Evolutionary conservation across 176 grass and related monocot species (phyloP).

Genomic region (Carex parvula): DNA sequence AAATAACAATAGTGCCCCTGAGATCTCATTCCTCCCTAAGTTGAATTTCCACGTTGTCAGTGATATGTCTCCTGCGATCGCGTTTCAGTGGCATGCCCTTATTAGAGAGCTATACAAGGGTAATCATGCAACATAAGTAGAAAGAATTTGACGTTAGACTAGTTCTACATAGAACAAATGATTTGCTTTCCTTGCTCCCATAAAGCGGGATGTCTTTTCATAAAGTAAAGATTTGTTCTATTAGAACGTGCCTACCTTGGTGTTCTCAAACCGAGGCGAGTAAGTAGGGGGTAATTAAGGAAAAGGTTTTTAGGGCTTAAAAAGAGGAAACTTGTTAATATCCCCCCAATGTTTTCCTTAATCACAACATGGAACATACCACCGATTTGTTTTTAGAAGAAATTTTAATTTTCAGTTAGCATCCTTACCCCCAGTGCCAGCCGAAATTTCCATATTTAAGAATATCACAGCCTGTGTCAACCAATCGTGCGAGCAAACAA

Average conservation of each 20-base stretch:
- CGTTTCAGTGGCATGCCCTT: not conserved
- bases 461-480: too few relatives aligned
- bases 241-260: constrained; percentile 18
- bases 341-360: not conserved
- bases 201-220: not conserved
- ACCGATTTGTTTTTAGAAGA: too few relatives aligned
- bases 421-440: too few relatives aligned
- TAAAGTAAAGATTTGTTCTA: constrained; percentile 13
- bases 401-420: too few relatives aligned
- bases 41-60: too few relatives aligned
- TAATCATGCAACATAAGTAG: not conserved
- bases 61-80: not conserved
- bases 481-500: too few relatives aligned
- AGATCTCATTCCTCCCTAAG: not conserved
- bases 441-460: too few relatives aligned
- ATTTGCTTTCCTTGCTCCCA: not conserved
- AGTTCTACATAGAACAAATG: constrained; percentile 19
- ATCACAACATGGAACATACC: not conserved
- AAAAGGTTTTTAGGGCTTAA: not conserved
- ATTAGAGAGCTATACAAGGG: not conserved
- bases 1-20: not conserved
- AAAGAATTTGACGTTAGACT: constrained; percentile 23
- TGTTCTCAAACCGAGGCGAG: not conserved
- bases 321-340: not conserved
- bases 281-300: not conserved